These are phyloP conservation scores for Agaricus subrufescens DNA, from an alignment of 768 basidiomycete species.

Conservation along the genomic window DNA sequence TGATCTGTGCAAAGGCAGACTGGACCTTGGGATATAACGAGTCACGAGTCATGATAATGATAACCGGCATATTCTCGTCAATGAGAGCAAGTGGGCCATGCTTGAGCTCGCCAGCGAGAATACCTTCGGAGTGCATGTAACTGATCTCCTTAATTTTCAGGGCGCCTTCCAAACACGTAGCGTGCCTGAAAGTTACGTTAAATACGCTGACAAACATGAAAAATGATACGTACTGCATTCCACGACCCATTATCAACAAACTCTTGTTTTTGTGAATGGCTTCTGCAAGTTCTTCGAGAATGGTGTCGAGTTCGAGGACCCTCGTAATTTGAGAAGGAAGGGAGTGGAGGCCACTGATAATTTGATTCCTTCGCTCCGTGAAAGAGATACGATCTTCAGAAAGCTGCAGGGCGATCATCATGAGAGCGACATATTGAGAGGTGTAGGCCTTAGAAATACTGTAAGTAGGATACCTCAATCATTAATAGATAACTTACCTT, in stretches of 20 bases:
- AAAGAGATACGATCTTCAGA: slow-evolving; percentile 96
- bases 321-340: slow-evolving; percentile 86
- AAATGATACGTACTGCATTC: slow-evolving; percentile 73
- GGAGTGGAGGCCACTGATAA: slow-evolving; percentile 90
- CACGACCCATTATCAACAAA: slow-evolving; percentile 94
- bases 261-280: slow-evolving; percentile 79
- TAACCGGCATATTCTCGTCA: slow-evolving; percentile 98
- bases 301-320: slow-evolving; percentile 75
- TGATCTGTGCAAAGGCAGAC: slow-evolving; percentile 93
- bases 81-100: slow-evolving; percentile 97
- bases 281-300: slow-evolving; percentile 78
- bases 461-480: background rate
- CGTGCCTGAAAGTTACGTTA: slow-evolving; percentile 47
- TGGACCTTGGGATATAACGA: slow-evolving; percentile 98
- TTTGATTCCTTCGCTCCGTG: slow-evolving; percentile 83
- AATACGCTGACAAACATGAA: background rate
- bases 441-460: slow-evolving; percentile 74
- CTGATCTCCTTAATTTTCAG: slow-evolving; percentile 99
- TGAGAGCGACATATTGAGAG: slow-evolving; percentile 95
- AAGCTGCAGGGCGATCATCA: slow-evolving; percentile 98
- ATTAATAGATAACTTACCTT: slow-evolving; percentile 50
- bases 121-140: slow-evolving; percentile 86
- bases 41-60: slow-evolving; percentile 99
- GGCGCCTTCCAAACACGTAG: slow-evolving; percentile 96
- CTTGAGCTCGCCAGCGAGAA: slow-evolving; percentile 97